Base-by-base conservation (phyloP, 495 filamentous ascomycete genomes). In the Emericellopsis terricola region DNA sequence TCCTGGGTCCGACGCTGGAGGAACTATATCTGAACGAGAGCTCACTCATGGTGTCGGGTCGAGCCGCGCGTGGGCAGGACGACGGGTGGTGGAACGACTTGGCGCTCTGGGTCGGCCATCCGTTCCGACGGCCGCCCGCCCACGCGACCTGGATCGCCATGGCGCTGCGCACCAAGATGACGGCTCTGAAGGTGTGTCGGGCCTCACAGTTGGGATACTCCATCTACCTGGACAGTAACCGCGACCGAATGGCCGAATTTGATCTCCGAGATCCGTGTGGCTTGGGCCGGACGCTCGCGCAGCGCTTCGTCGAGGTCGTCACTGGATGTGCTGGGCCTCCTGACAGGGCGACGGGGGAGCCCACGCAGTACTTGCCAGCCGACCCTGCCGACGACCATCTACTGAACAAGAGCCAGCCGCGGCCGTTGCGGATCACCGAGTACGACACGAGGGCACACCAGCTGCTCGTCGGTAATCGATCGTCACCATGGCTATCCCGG, bases 231-330 rank as follows among this genome's bases (percentile, higher is more conserved):
- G 21, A 29, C 18, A 33, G 28, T 15, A 20, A 37, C 19, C 15
- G 23, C 1, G 2, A 8, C 19, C 30, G 23, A 38, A 28, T 15
- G 11, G 29, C 33, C 1, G 29, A 27, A 9, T 47, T 44, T 29
- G 47, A 50, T 34, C 33, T 46, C 9, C 15, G 21, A 4, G 47
- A 49, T 28, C 47, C 47, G 1, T 36, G 41, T 36, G 44, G 39
- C 6, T 37, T 44, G 2, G 19, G 21, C 3, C 44, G 47, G 7
- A 36, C 10, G 21, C 10, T 50, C 0, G 34, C 37, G 36, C 37
- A 47, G 40, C 47, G 47, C 19, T 50, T 50, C 19, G 44, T 45
- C 26, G 47, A 50, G 17, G 44, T 50, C 0, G 39, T 34, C 15
- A 41, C 29, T 23, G 47, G 47, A 10, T n/a, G n/a, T n/a, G n/a